These are phyloP conservation scores for Pelargonium australe DNA, from an alignment of 441 rosid genomes.

Conservation along the genomic window DNA sequence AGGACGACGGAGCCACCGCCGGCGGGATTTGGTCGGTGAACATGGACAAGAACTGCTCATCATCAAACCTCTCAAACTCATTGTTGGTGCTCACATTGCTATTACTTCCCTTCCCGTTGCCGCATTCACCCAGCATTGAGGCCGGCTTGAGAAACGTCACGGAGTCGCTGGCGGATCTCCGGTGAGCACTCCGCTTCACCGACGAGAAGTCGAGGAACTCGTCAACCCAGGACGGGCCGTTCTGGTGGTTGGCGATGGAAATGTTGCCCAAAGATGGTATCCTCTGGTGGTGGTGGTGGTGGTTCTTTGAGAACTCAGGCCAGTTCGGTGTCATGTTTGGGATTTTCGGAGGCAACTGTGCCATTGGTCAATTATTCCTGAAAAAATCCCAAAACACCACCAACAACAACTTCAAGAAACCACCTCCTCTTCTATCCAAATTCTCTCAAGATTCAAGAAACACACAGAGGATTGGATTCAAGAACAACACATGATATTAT, in stretches of 20 bases:
- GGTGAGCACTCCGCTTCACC: conserved; percentile 57
- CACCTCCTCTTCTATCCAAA: too few species aligned
- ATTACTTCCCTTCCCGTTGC: not conserved
- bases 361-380: not conserved
- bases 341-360: conserved; percentile 10
- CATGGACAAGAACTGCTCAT: conserved; percentile 63
- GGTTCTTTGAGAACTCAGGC: not conserved
- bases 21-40: conserved; percentile 37
- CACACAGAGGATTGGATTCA: too few species aligned
- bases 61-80: conserved; percentile 51
- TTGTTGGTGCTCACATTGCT: not conserved
- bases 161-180: conserved; percentile 81
- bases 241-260: conserved; percentile 19
- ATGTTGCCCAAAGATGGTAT: not conserved
- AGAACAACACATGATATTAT: too few species aligned
- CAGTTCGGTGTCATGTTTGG: not conserved
- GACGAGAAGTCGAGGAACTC: conserved; percentile 89
- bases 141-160: not conserved
- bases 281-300: conserved; percentile 18
- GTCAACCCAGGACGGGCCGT: conserved; percentile 65
- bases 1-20: not conserved
- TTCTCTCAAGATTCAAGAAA: too few species aligned
- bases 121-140: conserved; percentile 20
- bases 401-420: not conserved
- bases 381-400: not conserved